Evolutionary conservation across 2,329 filamentous ascomycete genomes (phyloP), one percentile per base, ranked within the genome.

Genomic region (Neurospora sp.): DNA sequence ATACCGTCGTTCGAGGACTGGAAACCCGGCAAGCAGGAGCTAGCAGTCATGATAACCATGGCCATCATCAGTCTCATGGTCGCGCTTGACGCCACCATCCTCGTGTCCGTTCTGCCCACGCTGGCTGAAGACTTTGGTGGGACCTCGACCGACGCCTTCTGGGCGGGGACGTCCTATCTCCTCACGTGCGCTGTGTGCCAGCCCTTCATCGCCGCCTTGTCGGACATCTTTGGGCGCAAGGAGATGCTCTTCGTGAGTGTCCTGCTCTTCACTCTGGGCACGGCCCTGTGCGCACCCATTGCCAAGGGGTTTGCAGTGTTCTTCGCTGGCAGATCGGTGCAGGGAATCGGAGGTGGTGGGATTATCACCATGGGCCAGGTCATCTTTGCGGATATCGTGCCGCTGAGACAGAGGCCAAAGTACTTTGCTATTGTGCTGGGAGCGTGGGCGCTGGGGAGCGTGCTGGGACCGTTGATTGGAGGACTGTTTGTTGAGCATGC

Each of bases 111-210:
- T 0, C 72, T 85, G 43, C 81, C 84, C 15, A 76, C 75, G 73
- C 73, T 84, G 73, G 75, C 81, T 52, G 66, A 75, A 17, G 72
- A 80, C 72, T 74, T 83, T 33, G 67, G 78, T 65, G 74, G 79
- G 70, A 70, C 77, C 72, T 72, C 81, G 40, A 76, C 78, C 10
- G 78, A 80, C 66, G 78, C 81, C 0, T 82, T 86, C 70, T 87
- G 85, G 85, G 79, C 83, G 12, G 83, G 82, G 1, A 82, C 83
- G 0, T 79, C 81, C 3, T 86, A 85, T 70, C 78, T 86, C 0
- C 75, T 85, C 12, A 75, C 80, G 4, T 80, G 77, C 19, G 80
- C 82, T 17, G 80, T 81, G 33, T 80, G 81, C 66, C 80, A 83
- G 66, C 82, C 81, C 23, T 76, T 82, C 67, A 80, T 80, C 69